Percentiles rank a stretch among this genome's conserved stretches.
Conservation (phyloP, 108 stramenopile genomes). For the Skeletonema costatum region DNA sequence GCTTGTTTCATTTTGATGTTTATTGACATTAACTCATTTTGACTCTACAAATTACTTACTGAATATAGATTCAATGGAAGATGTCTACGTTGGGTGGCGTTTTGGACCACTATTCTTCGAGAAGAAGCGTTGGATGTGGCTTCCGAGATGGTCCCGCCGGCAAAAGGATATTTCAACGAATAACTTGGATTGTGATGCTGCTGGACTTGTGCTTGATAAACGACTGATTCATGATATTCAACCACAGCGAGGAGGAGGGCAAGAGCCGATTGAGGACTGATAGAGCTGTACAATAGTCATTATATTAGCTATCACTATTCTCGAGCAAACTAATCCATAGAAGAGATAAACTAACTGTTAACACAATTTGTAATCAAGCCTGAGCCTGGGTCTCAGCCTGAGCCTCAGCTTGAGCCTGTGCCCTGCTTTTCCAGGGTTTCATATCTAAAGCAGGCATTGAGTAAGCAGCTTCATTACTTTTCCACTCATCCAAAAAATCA, state of each 20-base stretch:
- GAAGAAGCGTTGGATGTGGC: background rate
- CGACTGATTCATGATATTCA: conserved; percentile 33
- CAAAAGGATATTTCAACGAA: background rate
- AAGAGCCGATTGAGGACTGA: conserved; percentile 23
- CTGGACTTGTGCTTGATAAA: conserved; percentile 21
- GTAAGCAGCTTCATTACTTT: conserved; percentile 19
- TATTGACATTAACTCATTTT: background rate
- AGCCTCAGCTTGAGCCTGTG: background rate
- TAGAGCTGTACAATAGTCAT: background rate
- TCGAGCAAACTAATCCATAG: too few species aligned
- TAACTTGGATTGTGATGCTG: conserved; percentile 5
- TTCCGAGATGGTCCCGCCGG: background rate
- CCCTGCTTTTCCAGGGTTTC: conserved; percentile 18
- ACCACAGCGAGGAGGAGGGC: conserved; percentile 12
- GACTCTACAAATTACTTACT: background rate
- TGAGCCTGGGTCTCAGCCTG: background rate
- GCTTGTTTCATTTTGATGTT: background rate
- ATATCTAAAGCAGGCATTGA: conserved; percentile 23
- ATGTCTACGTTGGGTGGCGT: conserved; percentile 35
- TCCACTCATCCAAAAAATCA: conserved; percentile 22
- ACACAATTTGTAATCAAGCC: background rate
- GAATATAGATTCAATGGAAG: conserved; percentile 8
- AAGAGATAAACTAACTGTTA: too few species aligned
- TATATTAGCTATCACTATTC: too few species aligned
- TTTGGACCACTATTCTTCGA: conserved; percentile 29